These are phyloP conservation scores for Wickerhamiella azyma DNA, from an alignment of 805 yeast species.

Conservation along the genomic window DNA sequence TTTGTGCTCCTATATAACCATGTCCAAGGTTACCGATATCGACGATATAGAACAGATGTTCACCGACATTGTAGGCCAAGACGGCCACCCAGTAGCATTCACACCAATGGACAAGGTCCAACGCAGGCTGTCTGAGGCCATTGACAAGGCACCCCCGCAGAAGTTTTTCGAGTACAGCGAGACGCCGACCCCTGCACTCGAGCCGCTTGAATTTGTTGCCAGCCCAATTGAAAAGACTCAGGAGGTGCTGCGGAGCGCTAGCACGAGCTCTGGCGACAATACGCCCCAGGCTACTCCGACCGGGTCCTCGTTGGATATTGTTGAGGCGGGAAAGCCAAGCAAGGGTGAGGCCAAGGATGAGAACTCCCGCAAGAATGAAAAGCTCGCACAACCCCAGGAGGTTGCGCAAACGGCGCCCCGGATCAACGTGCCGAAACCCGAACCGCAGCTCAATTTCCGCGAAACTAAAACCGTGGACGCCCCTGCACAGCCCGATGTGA, in stretches of 20 bases:
- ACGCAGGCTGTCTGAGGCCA: background rate
- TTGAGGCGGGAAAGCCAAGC: background rate
- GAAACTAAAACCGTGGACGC: background rate
- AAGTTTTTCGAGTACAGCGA: slow-evolving; percentile 5
- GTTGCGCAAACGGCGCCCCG: background rate
- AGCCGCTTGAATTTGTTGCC: slow-evolving; percentile 6
- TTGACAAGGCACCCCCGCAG: slow-evolving; percentile 3
- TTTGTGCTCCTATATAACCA: slow-evolving; percentile 1
- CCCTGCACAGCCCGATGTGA: background rate
- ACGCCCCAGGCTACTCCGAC: background rate
- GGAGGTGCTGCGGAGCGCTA: background rate
- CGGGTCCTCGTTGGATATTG: background rate
- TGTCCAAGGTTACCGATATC: slow-evolving; percentile 1
- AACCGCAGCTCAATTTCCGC: background rate
- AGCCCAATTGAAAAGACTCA: background rate
- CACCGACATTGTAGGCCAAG: slow-evolving; percentile 5
- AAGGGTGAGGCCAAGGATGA: background rate
- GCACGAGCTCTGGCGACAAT: background rate
- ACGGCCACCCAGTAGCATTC: background rate
- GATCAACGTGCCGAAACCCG: background rate
- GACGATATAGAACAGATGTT: slow-evolving; percentile 8
- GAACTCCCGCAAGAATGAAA: too few relatives aligned
- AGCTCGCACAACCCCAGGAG: too few relatives aligned
- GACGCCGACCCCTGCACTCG: slow-evolving; percentile 4
- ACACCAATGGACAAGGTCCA: background rate